These are phyloP conservation scores for Lyophyllum atratum DNA, from an alignment of 768 basidiomycete genomes.

Conservation along the genomic window DNA sequence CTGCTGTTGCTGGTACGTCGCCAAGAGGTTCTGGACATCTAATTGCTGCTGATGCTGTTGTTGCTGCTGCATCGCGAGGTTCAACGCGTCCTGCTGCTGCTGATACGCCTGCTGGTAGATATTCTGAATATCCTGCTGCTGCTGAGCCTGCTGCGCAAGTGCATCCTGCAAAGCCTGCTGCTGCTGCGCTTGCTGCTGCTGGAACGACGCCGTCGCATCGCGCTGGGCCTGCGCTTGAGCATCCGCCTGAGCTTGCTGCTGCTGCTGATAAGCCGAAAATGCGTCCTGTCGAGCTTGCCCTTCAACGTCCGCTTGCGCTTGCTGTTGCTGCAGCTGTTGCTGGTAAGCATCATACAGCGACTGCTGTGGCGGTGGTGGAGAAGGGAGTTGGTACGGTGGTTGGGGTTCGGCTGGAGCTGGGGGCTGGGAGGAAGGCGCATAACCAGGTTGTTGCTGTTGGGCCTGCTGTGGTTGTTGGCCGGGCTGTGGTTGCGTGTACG, in stretches of 20 bases:
- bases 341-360: constrained; percentile 11
- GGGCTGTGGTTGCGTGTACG: background rate
- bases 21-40: background rate
- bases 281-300: constrained; percentile 17
- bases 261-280: constrained; percentile 10
- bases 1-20: constrained; percentile 15
- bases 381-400: background rate
- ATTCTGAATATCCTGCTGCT: constrained; percentile 17
- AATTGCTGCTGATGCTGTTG: background rate
- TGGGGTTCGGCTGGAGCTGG: too few relatives aligned
- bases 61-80: background rate
- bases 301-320: constrained; percentile 6
- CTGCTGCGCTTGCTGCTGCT: constrained; percentile 17
- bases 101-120: constrained; percentile 11
- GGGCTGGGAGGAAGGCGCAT: too few relatives aligned
- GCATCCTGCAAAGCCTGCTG: constrained; percentile 13
- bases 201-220: background rate
- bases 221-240: constrained; percentile 3
- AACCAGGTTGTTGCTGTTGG: too few relatives aligned
- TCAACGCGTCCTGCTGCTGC: constrained; percentile 7
- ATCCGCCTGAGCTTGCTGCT: constrained; percentile 4
- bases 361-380: background rate
- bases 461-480: background rate
- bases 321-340: constrained; percentile 3
- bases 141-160: constrained; percentile 8